Percentiles rank a stretch among this genome's conserved stretches.
Evolutionary conservation across 352 stramenopile species (phyloP).

Genomic region (Pythium guiyangense): DNA sequence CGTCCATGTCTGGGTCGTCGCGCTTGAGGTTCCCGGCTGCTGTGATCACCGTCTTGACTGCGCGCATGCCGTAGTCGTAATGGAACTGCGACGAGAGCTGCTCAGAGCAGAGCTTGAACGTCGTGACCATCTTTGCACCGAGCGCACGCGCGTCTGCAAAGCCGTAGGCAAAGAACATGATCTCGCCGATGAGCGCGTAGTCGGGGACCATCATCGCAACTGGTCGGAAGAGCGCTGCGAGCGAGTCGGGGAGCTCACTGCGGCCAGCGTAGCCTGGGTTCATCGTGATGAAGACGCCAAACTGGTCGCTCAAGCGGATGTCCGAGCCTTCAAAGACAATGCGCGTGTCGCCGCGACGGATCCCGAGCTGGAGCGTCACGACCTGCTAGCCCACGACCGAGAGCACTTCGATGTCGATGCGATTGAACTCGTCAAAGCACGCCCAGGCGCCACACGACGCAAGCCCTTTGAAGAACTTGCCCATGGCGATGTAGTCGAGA

Average conservation of each 20-base stretch:
- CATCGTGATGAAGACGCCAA: conserved; percentile 90
- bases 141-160: conserved; percentile 53
- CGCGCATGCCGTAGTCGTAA: conserved; percentile 91
- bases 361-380: conserved; percentile 88
- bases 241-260: conserved; percentile 83
- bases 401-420: conserved; percentile 86
- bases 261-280: conserved; percentile 87
- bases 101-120: conserved; percentile 88
- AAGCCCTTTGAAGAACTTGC: conserved; percentile 94
- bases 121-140: conserved; percentile 85
- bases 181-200: conserved; percentile 87
- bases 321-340: conserved; percentile 95
- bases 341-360: conserved; percentile 71
- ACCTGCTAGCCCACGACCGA: conserved; percentile 90
- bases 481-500: conserved; percentile 94
- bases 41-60: conserved; percentile 88
- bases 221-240: conserved; percentile 81
- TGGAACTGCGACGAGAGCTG: conserved; percentile 88
- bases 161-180: conserved; percentile 90
- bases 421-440: conserved; percentile 90
- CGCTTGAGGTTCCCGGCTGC: conserved; percentile 90
- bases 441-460: conserved; percentile 92
- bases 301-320: conserved; percentile 92
- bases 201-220: conserved; percentile 92
- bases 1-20: conserved; percentile 88